A percentile compares a stretch with the other conserved stretches of the same genome.
These are phyloP conservation scores for Ramichloridium luteum DNA, from an alignment of 2,329 filamentous ascomycete genomes.

Conservation along the genomic window DNA sequence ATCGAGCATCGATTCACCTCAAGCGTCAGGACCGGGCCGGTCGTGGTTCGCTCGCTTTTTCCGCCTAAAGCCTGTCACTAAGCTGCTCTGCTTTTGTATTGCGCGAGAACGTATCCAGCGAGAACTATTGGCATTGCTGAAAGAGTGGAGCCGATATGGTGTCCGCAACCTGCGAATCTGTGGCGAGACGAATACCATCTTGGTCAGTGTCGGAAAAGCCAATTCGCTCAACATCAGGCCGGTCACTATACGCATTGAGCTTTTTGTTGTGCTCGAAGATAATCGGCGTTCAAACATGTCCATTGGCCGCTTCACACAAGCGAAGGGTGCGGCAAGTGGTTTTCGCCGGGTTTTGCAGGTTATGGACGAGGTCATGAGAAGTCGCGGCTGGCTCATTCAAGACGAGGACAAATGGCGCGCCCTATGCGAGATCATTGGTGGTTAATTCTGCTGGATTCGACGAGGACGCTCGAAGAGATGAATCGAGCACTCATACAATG, in stretches of 20 bases:
- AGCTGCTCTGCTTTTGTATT: conserved; percentile 62
- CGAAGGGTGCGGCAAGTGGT: conserved; percentile 79
- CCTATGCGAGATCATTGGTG: conserved; percentile 30
- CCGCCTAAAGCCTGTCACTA: conserved; percentile 70
- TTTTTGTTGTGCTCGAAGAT: conserved; percentile 82
- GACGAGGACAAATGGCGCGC: conserved; percentile 36
- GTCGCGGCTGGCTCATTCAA: conserved; percentile 54
- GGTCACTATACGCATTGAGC: conserved; percentile 75
- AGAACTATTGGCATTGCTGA: conserved; percentile 62
- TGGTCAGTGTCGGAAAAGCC: conserved; percentile 58
- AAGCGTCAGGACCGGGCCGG: conserved; percentile 36
- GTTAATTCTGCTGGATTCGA: too few species aligned
- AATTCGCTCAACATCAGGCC: conserved; percentile 78
- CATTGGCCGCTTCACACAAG: conserved; percentile 76
- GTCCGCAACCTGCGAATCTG: conserved; percentile 68
- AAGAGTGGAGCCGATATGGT: conserved; percentile 66
- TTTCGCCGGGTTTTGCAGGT: conserved; percentile 75
- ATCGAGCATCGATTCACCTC: conserved; percentile 37
- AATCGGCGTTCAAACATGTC: conserved; percentile 64
- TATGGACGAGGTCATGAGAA: conserved; percentile 55
- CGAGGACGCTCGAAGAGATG: too few species aligned
- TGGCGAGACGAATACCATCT: conserved; percentile 66
- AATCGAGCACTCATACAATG: too few species aligned
- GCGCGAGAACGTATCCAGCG: conserved; percentile 62
- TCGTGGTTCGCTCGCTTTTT: conserved; percentile 87